Conservation (phyloP, 805 yeast species). For the Lachancea meyersii region DNA sequence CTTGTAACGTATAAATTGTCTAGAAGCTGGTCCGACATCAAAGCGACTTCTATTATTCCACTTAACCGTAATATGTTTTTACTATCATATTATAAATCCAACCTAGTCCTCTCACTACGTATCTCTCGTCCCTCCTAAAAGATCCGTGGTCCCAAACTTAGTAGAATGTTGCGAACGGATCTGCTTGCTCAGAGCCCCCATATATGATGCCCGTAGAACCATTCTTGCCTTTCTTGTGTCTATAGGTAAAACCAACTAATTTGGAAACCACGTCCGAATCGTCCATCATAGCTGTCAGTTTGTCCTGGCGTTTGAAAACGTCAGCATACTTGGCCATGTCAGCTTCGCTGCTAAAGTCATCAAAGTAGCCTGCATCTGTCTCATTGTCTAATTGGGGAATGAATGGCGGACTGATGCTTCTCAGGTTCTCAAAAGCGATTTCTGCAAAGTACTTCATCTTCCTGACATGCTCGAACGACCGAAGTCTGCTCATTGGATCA, state of each 20-base stretch:
- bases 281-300: constrained; percentile 59
- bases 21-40: too few relatives aligned
- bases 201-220: constrained; percentile 34
- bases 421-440: constrained; percentile 66
- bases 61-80: background rate
- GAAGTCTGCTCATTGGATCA: constrained; percentile 65
- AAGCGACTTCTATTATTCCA: background rate
- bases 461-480: constrained; percentile 75
- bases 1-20: background rate
- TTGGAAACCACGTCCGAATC: constrained; percentile 56
- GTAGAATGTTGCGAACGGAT: constrained; percentile 35
- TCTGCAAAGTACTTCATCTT: constrained; percentile 78
- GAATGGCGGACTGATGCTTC: constrained; percentile 81
- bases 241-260: constrained; percentile 93
- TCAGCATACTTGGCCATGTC: constrained; percentile 98
- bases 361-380: constrained; percentile 97
- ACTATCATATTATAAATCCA: background rate
- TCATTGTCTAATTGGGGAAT: constrained; percentile 95
- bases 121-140: background rate
- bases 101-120: background rate
- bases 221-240: constrained; percentile 53
- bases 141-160: constrained; percentile 8
- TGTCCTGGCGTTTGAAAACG: constrained; percentile 89
- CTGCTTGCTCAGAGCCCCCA: constrained; percentile 33
- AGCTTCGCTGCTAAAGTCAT: constrained; percentile 91